Conservation (phyloP, 805 yeast genomes). For the Komagataella phaffii region DNA sequence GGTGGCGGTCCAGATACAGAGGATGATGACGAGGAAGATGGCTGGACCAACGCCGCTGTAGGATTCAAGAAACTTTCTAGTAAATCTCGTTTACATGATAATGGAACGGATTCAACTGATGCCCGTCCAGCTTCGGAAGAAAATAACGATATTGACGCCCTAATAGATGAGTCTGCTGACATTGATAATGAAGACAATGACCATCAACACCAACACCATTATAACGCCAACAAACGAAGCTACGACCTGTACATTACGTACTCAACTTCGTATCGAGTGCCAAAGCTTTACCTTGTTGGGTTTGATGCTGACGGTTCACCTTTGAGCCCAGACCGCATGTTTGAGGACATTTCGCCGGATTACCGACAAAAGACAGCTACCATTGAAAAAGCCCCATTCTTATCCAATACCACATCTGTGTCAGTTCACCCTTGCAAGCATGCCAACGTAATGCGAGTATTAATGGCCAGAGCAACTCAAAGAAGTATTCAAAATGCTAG, state of each 20-base stretch:
- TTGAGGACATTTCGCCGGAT: conserved; percentile 85
- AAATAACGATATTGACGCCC: conserved; percentile 26
- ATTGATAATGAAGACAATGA: conserved; percentile 28
- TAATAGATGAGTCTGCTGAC: conserved; percentile 19
- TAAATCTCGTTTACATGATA: conserved; percentile 3
- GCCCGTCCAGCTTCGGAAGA: conserved; percentile 21
- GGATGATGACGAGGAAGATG: conserved; percentile 26
- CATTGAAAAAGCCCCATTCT: conserved; percentile 83
- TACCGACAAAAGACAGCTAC: conserved; percentile 95
- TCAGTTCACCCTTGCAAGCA: conserved; percentile 96
- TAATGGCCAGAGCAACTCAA: conserved; percentile 61
- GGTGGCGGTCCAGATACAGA: conserved; percentile 14
- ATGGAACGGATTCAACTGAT: conserved; percentile 5
- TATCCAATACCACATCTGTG: conserved; percentile 60
- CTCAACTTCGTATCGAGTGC: conserved; percentile 91
- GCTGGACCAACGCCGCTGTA: conserved; percentile 33
- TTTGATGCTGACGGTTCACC: conserved; percentile 78
- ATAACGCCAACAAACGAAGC: conserved; percentile 35
- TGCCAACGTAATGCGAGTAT: conserved; percentile 84
- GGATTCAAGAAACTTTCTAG: conserved; percentile 13
- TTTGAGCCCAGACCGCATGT: conserved; percentile 78
- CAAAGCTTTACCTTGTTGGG: conserved; percentile 86
- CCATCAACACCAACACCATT: conserved; percentile 10
- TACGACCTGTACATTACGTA: conserved; percentile 88
- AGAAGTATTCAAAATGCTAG: conserved; percentile 15